Base-by-base conservation (phyloP, 139 green algal genomes). In the Haematococcus sp. region DNA sequence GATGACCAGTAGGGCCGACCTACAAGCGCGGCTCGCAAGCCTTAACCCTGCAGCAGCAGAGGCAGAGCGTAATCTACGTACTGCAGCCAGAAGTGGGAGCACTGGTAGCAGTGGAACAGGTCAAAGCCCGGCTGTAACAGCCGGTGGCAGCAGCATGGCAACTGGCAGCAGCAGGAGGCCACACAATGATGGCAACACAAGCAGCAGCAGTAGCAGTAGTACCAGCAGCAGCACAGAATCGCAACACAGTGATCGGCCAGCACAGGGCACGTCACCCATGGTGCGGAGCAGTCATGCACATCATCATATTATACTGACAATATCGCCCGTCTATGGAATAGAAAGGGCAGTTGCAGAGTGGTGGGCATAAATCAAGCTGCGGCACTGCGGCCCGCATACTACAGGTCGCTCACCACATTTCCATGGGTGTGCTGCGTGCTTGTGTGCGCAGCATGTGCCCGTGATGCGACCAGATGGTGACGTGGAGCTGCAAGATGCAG, bases 401-500 rank as follows among this genome's bases (percentile, higher is more conserved):
- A n/a, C n/a, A n/a, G n/a, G n/a, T n/a, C n/a, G n/a, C n/a, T n/a
- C n/a, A n/a, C n/a, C n/a, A n/a, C n/a, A n/a, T n/a, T 49, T 49
- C 40, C 40, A 7, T 49, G 40, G n/a, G n/a, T 49, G 40, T 49
- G 40, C 40, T 49, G 40, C 40, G 40, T n/a, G n/a, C n/a, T n/a
- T n/a, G n/a, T 49, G 40, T 28, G 28, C 68, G 32, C 23, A 72
- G 35, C 46, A 75, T 63, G 68, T 77, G 20, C 70, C 79, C 5
- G 32, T 76, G 35, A 58, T 60, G 67, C 85, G 89, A 33, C 90
- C 92, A 5, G 89, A 97, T 71, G 92, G 92, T n/a, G 91, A 96
- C 72, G 82, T 93, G 25, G 91, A 95, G 86, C 63, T 97, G 70
- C 69, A 27, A 4, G 83, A 84, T 30, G 80, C 77, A 16, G 83